Base-by-base conservation (phyloP, 2,329 filamentous ascomycete species). In the Hymenoscyphus occultus region DNA sequence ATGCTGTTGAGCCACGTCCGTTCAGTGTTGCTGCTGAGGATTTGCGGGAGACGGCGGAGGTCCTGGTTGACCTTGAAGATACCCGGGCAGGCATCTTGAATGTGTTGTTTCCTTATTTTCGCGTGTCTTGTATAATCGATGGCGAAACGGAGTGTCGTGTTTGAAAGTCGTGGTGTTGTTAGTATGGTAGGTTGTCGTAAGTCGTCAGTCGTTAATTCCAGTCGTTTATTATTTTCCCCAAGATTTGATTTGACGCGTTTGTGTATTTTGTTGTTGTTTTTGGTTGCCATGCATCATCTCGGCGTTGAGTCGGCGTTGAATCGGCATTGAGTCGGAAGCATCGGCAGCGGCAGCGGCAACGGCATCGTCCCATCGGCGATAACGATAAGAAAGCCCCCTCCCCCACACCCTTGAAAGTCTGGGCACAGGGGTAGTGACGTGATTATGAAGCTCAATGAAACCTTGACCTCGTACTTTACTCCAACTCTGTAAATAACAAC, bases 1-100 rank as follows among this genome's bases (percentile, higher is more conserved):
- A 76, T 28, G 77, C 74, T 61, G 76, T 75, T 45, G 80, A 28
- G 28, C 28, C 28, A 28, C 28, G 28, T 3, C 28, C 28, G 28
- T 28, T 28, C 28, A 28, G 28, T 28, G 28, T 28, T 28, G 77
- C 74, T 61, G 76, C 75, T 45, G 80, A 79, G n/a, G 78, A 75
- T 73, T 79, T 83, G 61, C 76, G 76, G 7, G 78, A 75, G 2
- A 74, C 69, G 1, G 77, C 73, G 1, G 76, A 77, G 1, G 77
- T 76, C 60, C 74, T 75, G 64, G 77, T 71, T 28, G 78, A 77
- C 66, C 80, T 78, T 62, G 76, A 74, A 22, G 80, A 77, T 22
- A 80, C 76, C 71, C 80, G 76, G 58, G 76, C 78, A 31, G 82
- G 82, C 82, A 84, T 84, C 48, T 70, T 73, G 32, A 28, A 61